Evolutionary conservation across 1,139 yeast genomes (phyloP).

Genomic region (Magnusiomyces suaveolens): DNA sequence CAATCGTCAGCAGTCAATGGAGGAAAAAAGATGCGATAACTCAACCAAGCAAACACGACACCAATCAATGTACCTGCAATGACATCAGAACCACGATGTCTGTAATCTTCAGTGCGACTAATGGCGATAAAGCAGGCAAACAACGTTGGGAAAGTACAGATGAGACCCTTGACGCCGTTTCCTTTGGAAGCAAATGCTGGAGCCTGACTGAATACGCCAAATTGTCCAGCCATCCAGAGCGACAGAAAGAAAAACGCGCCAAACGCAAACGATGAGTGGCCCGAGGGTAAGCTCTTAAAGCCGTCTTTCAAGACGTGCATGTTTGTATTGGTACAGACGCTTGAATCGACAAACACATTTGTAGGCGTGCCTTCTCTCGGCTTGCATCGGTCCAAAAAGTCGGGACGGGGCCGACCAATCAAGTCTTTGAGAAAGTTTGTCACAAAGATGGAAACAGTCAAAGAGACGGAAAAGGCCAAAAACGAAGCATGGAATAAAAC

Average conservation of each 20-base stretch:
- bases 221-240: conserved; percentile 56
- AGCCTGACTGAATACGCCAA: conserved; percentile 29
- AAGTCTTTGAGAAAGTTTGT: conserved; percentile 56
- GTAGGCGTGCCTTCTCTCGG: conserved; percentile 37
- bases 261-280: conserved; percentile 65
- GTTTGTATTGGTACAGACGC: conserved; percentile 43
- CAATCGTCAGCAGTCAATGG: conserved; percentile 7
- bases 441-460: conserved; percentile 37
- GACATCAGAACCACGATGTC: conserved; percentile 68
- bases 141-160: conserved; percentile 7
- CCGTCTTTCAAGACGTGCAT: conserved; percentile 44
- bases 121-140: conserved; percentile 13
- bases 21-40: conserved; percentile 30
- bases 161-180: not conserved
- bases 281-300: conserved; percentile 71
- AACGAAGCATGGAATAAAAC: conserved; percentile 34
- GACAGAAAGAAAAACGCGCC: conserved; percentile 54
- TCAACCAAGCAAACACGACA: conserved; percentile 37
- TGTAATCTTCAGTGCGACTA: conserved; percentile 45
- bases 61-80: conserved; percentile 50
- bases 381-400: conserved; percentile 60
- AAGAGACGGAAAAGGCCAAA: conserved; percentile 38
- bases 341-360: conserved; percentile 40
- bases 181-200: not conserved
- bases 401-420: conserved; percentile 79